Evolutionary conservation across 2,329 filamentous ascomycete species (phyloP).

Genomic region (Alternaria panax): DNA sequence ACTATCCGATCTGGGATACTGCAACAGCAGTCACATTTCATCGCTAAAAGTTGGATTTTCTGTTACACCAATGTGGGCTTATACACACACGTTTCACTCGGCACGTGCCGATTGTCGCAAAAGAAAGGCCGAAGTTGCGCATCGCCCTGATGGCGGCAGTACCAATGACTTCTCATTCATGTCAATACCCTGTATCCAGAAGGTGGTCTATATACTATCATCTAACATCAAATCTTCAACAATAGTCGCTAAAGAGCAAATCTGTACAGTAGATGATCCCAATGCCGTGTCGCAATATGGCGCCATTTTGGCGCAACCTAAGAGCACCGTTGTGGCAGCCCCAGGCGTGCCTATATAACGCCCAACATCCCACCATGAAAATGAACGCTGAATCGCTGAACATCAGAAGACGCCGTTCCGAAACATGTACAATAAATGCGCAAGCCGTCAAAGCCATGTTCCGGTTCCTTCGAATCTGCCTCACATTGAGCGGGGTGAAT

Average conservation of each 20-base stretch:
- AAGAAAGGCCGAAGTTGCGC: not conserved
- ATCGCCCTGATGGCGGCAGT: not conserved
- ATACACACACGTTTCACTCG: not conserved
- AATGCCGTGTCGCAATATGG: constrained; percentile 27
- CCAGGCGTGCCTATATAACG: constrained; percentile 11
- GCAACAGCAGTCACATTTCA: not conserved
- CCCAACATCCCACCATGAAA: constrained; percentile 14
- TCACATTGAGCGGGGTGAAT: constrained; percentile 31
- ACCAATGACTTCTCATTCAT: not conserved
- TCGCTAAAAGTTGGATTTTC: not conserved
- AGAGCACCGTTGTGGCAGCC: not conserved
- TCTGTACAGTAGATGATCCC: not conserved
- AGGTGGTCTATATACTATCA: constrained; percentile 13
- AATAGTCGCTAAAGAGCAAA: constrained; percentile 4
- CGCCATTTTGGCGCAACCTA: constrained; percentile 24
- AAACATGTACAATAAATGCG: not conserved
- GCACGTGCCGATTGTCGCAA: not conserved
- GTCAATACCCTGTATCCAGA: not conserved
- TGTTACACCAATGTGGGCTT: not conserved
- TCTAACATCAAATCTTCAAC: constrained; percentile 2
- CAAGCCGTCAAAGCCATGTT: not conserved
- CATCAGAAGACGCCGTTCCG: not conserved
- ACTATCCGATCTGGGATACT: not conserved
- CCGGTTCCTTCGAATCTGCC: not conserved
- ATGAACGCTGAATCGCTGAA: constrained; percentile 14